Evolutionary conservation across 1,284 basidiomycete species (phyloP), one percentile per base, ranked within the genome.

Genomic region (Ceratobasidium sp.): DNA sequence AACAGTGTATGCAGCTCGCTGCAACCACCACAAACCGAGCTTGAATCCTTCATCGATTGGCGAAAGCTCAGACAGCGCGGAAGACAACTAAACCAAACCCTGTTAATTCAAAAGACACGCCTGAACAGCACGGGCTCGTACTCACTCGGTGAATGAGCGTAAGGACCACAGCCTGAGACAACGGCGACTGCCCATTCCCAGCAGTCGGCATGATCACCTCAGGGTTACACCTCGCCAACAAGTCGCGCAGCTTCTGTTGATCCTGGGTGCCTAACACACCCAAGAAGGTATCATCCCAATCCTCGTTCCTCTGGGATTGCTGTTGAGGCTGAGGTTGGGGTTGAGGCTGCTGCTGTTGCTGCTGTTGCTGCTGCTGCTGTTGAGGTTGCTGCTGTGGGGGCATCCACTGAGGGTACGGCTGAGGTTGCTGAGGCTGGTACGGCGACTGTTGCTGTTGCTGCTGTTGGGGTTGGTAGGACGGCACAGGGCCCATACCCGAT

Each of bases 221-320:
- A 18, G 91, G 90, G 77, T 90, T 91, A 35, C 89, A 92, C 73
- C 88, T 86, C 28, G 86, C 83, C 75, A 94, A 82, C 50, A 94
- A 81, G 78, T 91, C 90, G 32, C 90, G 88, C 71, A 94, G 85
- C 80, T 91, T 90, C 76, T 85, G 83, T 30, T 85, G 78, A 78
- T 93, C 92, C 80, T 93, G 90, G 35, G 87, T 88, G 74, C 88
- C 87, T 63, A 93, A 82, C 61, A 92, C 89, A 18, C 86, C 85
- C 50, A 93, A 82, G 80, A 91, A 91, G n/a, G 88, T 88, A 78
- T 92, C 91, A 77, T 93, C 90, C 92, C 91, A 92, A 76, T 93
- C 89, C 78, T 92, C 92, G n/a, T 35, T 46, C n/a, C 59, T 52
- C 43, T 55, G 74, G 35, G 44, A 55, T 32, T 66, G 57, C 64